A percentile compares a stretch with the other conserved stretches of the same genome.
Evolutionary conservation across 805 yeast species (phyloP).

Genomic region (Debaryomyces hansenii): DNA sequence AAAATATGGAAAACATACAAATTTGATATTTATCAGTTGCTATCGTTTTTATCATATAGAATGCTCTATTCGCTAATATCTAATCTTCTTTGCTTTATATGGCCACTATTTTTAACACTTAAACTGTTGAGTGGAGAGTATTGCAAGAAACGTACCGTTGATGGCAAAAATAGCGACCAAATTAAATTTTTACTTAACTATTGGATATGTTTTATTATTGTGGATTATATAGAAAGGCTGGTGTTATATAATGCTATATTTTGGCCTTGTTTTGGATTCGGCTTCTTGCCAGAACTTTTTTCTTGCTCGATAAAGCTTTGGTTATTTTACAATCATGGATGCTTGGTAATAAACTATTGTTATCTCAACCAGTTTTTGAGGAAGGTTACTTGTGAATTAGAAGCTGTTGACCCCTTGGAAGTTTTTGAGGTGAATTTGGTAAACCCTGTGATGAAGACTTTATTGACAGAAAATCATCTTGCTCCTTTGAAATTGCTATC

Average conservation of each 20-base stretch:
- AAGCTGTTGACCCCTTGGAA: constrained; percentile 3
- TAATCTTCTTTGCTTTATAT: constrained; percentile 6
- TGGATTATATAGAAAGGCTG: constrained; percentile 12
- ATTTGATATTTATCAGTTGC: no score
- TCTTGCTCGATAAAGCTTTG: constrained; percentile 15
- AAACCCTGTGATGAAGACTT: constrained; percentile 11
- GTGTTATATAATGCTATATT: constrained; percentile 9
- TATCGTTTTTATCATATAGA: no score
- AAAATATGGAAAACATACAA: no score
- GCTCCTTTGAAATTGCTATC: no score
- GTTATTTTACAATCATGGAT: constrained; percentile 26
- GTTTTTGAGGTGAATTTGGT: constrained; percentile 13
- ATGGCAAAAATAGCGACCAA: constrained; percentile 5
- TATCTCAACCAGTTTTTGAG: constrained; percentile 8
- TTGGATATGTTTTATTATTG: constrained; percentile 20
- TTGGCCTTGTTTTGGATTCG: constrained; percentile 7
- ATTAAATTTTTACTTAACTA: constrained; percentile 18
- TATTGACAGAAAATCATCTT: constrained; percentile 1
- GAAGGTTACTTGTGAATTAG: neutral
- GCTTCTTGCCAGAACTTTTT: constrained; percentile 1
- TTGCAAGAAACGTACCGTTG: neutral
- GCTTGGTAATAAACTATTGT: constrained; percentile 19
- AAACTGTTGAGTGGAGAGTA: constrained; percentile 12
- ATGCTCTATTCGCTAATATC: constrained; percentile 5
- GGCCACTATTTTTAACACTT: constrained; percentile 18